Conservation (phyloP, 225 moss, liverwort and hornwort genomes). For the Sphagnum contortum region DNA sequence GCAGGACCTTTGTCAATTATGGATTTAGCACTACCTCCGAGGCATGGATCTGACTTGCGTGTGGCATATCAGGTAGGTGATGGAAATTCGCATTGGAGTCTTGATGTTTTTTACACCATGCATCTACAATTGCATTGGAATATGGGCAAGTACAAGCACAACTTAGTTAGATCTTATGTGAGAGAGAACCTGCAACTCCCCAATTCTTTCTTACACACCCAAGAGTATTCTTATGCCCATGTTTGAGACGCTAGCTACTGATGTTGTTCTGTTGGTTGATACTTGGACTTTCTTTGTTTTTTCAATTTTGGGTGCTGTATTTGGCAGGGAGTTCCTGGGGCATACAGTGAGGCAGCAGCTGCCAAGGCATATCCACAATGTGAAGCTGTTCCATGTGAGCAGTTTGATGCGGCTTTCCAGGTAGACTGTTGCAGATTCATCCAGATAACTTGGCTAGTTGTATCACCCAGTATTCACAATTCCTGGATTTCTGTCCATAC, state of each 20-base stretch:
- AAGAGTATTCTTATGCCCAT: too few species aligned
- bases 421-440: background rate
- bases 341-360: conserved; percentile 95
- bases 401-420: conserved; percentile 88
- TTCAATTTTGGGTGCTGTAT: background rate
- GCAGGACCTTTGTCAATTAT: conserved; percentile 61
- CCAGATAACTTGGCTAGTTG: too few species aligned
- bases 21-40: conserved; percentile 67
- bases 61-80: conserved; percentile 67
- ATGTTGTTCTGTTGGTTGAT: background rate
- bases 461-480: too few species aligned
- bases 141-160: too few species aligned
- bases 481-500: too few species aligned
- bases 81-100: background rate
- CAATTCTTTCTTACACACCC: too few species aligned
- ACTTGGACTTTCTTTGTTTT: background rate
- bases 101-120: background rate
- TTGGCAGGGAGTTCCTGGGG: conserved; percentile 71
- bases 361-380: conserved; percentile 88
- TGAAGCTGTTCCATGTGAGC: conserved; percentile 97
- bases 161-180: too few species aligned
- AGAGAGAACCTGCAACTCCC: too few species aligned
- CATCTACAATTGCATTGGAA: background rate
- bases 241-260: background rate
- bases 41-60: conserved; percentile 66